phyloP scores from a whole-genome alignment of 2,329 filamentous ascomycete genomes.

The Annulohypoxylon truncatum region DNA sequence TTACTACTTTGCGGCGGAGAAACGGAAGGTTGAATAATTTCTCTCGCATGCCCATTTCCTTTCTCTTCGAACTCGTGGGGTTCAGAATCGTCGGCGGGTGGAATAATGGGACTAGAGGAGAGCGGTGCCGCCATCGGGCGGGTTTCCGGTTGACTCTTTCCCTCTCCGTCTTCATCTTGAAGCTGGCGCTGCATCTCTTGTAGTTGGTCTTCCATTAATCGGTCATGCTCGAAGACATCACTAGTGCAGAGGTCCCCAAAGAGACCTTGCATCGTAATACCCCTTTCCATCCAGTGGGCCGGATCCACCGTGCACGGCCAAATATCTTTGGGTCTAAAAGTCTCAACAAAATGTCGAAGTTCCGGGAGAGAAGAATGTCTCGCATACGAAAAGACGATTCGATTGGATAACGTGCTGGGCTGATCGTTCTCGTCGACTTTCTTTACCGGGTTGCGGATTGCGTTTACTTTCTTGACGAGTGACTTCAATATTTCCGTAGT shows the following conservation, averaged over 20 bases:
- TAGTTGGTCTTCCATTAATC: conserved; percentile 61
- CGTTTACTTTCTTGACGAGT: conserved; percentile 33
- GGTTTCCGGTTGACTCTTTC: conserved; percentile 39
- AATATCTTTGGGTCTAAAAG: conserved; percentile 79
- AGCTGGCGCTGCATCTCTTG: conserved; percentile 9
- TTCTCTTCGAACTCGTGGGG: too few species aligned
- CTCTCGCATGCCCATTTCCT: not conserved
- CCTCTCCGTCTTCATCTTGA: not conserved
- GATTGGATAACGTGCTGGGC: conserved; percentile 50
- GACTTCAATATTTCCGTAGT: conserved; percentile 30
- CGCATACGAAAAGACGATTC: conserved; percentile 81
- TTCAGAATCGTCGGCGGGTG: not conserved
- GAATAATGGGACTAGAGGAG: conserved; percentile 8
- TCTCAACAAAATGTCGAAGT: conserved; percentile 74
- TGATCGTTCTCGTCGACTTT: conserved; percentile 2
- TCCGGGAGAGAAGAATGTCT: conserved; percentile 89
- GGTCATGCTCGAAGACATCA: conserved; percentile 73
- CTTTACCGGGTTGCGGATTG: conserved; percentile 28
- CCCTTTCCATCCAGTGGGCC: conserved; percentile 69
- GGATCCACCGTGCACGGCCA: conserved; percentile 83
- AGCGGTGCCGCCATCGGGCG: conserved; percentile 10
- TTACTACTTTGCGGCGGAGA: not conserved
- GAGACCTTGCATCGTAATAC: conserved; percentile 71
- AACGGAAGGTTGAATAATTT: not conserved
- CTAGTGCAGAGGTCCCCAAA: conserved; percentile 78